Base-by-base conservation (phyloP, 805 yeast genomes). In the Candida glaebosa region DNA sequence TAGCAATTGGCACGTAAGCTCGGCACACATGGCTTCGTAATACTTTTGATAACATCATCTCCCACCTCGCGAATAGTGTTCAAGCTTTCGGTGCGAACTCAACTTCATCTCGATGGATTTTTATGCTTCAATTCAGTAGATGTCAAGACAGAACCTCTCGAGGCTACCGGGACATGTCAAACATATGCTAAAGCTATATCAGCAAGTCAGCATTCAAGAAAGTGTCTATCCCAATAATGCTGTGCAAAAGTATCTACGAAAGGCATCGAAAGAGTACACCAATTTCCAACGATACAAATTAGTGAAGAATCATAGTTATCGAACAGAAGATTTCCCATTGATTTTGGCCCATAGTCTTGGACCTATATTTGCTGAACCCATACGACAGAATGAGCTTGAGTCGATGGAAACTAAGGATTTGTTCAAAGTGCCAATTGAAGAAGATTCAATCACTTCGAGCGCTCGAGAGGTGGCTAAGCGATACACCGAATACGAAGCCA, bases 231-330 rank as follows among this genome's bases (percentile, higher is more conserved):
- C 41, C 16, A 47, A 50, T 37, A 38, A 38, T 14, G 20, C 35
- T n/a, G 46, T 58, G 19, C 47, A 44, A 30, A 46, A 35, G 15
- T 49, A 44, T 34, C 42, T 58, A 18, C 41, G 43, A 20, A 51
- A 48, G 38, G 42, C 56, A 5, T 47, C 53, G 10, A 38, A 44
- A 7, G 54, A 50, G 38, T 56, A 56, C 37, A 41, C 43, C 6
- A 41, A 38, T 24, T 55, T 60, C 41, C 57, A 50, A 39, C 45
- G 50, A 18, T 45, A 46, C 36, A 58, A 56, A 46, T 54, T 60
- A 17, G 32, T 49, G 15, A 41, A 40, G 14, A 33, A 33, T 12
- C 34, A 39, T 31, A 19, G 28, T 14, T 43, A 37, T 37, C 37
- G 36, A 28, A 18, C 41, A 15, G 40, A 43, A 14, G 38, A 35